Percentiles rank a stretch among this genome's conserved stretches.
Conservation (phyloP, 306 rosid species). For the Ziziphus jujuba region DNA sequence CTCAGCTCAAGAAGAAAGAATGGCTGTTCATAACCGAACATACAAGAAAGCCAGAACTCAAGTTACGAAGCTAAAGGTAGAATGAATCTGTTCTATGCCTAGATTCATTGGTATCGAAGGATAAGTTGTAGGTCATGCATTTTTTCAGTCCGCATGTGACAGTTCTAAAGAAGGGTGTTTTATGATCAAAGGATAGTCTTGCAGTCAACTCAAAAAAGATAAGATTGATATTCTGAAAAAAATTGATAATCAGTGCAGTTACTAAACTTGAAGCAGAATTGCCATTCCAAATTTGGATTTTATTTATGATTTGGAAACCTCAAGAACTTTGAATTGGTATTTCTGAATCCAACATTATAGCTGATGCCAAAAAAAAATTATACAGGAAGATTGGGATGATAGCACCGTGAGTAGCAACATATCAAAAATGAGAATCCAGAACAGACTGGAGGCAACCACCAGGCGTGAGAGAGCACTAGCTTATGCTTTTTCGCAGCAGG, state of each 20-base stretch:
- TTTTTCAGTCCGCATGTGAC: not conserved
- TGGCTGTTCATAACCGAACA: conserved; percentile 32
- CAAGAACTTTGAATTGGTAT: not conserved
- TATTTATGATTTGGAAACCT: not conserved
- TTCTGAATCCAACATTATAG: not conserved
- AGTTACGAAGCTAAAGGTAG: conserved; percentile 61
- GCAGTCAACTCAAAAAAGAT: too few relatives aligned
- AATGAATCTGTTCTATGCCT: not conserved
- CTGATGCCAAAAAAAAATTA: conserved; percentile 22
- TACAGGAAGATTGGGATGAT: conserved; percentile 98
- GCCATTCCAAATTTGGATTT: too few relatives aligned
- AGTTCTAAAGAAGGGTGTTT: too few relatives aligned
- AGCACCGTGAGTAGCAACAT: conserved; percentile 90
- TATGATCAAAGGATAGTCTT: too few relatives aligned
- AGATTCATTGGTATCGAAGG: not conserved
- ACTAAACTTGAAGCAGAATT: too few relatives aligned
- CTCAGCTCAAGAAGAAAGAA: conserved; percentile 53
- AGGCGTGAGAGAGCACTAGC: conserved; percentile 95
- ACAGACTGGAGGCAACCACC: conserved; percentile 81
- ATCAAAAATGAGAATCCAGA: conserved; percentile 74
- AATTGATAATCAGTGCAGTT: too few relatives aligned
- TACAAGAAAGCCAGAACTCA: conserved; percentile 55
- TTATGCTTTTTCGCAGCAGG: conserved; percentile 98
- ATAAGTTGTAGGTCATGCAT: conserved; percentile 3
- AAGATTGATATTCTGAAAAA: too few relatives aligned